A percentile compares a stretch with the other conserved stretches of the same genome.
phyloP scores from a whole-genome alignment of 176 grass and related monocot genomes.

The Cenchrus americanus region DNA sequence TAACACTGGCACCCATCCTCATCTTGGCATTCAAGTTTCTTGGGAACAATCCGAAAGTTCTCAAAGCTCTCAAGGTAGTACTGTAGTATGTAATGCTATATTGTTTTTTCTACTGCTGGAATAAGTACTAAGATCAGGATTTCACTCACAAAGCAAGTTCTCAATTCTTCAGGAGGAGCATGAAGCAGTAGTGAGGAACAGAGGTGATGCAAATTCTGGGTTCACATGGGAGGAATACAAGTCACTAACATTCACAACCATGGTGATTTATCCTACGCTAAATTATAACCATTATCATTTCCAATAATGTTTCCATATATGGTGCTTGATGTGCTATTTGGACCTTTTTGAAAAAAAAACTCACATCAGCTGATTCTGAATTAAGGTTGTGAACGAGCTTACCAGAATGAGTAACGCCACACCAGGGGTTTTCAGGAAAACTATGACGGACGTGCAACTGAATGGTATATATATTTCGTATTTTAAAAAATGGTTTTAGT shows the following conservation, averaged over 20 bases:
- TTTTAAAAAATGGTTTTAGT: too few species aligned
- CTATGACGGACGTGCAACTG: not conserved
- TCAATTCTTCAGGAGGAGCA: not conserved
- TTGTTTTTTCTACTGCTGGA: too few species aligned
- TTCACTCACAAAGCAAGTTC: too few species aligned
- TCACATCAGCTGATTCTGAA: too few species aligned
- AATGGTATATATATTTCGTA: not conserved
- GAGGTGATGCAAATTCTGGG: not conserved
- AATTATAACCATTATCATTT: too few species aligned
- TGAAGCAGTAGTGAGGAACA: not conserved
- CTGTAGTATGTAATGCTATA: too few species aligned
- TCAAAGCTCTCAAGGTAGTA: not conserved
- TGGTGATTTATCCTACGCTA: too few species aligned
- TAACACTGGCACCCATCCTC: not conserved
- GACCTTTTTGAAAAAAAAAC: too few species aligned
- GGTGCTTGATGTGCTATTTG: too few species aligned
- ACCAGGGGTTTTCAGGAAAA: not conserved
- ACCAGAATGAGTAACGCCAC: not conserved
- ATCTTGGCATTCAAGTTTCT: not conserved
- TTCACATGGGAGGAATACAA: not conserved
- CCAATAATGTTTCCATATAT: too few species aligned
- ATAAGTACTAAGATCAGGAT: too few species aligned
- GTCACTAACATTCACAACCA: not conserved
- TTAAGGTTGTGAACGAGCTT: not conserved
- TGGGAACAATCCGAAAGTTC: not conserved